A percentile compares a stretch with the other conserved stretches of the same genome.
Conservation (phyloP, 352 stramenopile species). For the Vaucheria bursata region DNA sequence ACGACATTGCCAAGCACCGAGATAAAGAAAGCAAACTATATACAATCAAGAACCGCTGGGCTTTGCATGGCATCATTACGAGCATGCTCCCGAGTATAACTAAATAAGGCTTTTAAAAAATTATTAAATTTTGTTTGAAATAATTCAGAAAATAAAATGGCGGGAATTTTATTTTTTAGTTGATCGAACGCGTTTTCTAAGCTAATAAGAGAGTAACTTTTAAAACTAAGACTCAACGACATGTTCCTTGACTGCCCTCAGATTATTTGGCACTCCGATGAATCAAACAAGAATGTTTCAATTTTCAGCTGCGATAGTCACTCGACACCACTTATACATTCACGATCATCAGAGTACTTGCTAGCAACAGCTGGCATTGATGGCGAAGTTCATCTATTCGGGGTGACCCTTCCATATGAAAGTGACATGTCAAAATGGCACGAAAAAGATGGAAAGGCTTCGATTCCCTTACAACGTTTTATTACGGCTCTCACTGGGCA, state of each 20-base stretch:
- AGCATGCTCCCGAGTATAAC: too few relatives aligned
- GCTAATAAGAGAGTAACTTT: too few relatives aligned
- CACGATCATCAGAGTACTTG: slow-evolving; percentile 10
- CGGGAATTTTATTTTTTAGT: too few relatives aligned
- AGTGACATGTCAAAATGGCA: slow-evolving; percentile 2
- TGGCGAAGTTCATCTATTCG: slow-evolving; percentile 39
- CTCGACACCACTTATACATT: slow-evolving; percentile 8
- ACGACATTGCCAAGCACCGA: too few relatives aligned
- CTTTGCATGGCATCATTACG: too few relatives aligned
- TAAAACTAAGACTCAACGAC: too few relatives aligned
- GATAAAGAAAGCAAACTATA: too few relatives aligned
- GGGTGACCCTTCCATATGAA: slow-evolving; percentile 15
- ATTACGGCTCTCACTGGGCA: slow-evolving; percentile 54
- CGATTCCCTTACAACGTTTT: slow-evolving; percentile 32
- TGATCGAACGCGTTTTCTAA: too few relatives aligned
- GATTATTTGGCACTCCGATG: slow-evolving; percentile 47
- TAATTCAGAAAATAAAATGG: too few relatives aligned
- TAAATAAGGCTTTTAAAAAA: too few relatives aligned
- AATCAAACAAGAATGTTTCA: slow-evolving; percentile 46
- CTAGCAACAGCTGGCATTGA: slow-evolving; percentile 45
- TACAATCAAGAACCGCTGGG: too few relatives aligned
- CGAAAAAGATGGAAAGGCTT: slow-evolving; percentile 13
- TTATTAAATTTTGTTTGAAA: too few relatives aligned
- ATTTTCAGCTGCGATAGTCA: slow-evolving; percentile 41
- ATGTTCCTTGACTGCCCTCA: slow-evolving; percentile 46